Evolutionary conservation across 371 early-diverging fungal genomes (phyloP).

Genomic region (Chytridium lagenaria): DNA sequence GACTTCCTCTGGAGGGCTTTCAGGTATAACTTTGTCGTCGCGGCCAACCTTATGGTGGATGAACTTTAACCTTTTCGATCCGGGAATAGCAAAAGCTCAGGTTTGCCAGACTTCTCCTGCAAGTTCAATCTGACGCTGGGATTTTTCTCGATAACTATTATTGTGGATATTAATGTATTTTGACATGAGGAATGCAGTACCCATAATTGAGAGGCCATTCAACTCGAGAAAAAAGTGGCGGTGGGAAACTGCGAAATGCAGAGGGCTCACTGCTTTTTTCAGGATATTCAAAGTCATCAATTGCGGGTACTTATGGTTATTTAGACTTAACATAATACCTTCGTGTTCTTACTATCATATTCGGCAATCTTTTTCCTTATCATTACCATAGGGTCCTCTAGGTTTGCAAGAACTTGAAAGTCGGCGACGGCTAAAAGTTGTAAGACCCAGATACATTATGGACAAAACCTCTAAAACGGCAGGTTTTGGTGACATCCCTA

Average conservation of each 20-base stretch:
- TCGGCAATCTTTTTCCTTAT: constrained; percentile 47
- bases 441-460: background rate
- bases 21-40: constrained; percentile 27
- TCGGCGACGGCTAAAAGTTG: constrained; percentile 60
- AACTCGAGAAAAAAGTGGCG: constrained; percentile 61
- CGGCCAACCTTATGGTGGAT: constrained; percentile 23
- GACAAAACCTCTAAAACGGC: constrained; percentile 58
- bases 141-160: constrained; percentile 2
- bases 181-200: too few relatives aligned
- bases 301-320: constrained; percentile 39
- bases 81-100: constrained; percentile 1
- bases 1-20: constrained; percentile 35
- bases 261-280: constrained; percentile 39
- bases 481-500: constrained; percentile 56
- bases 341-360: constrained; percentile 52
- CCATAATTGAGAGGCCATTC: constrained; percentile 59
- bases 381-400: constrained; percentile 48
- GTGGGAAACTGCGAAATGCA: constrained; percentile 42
- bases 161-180: too few relatives aligned
- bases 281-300: constrained; percentile 49
- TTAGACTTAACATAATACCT: background rate
- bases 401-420: constrained; percentile 61
- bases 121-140: background rate
- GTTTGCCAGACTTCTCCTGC: constrained; percentile 4
- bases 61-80: constrained; percentile 2